Evolutionary conservation across 371 early-diverging fungal species (phyloP).

Genomic region (Mortierella sp.): DNA sequence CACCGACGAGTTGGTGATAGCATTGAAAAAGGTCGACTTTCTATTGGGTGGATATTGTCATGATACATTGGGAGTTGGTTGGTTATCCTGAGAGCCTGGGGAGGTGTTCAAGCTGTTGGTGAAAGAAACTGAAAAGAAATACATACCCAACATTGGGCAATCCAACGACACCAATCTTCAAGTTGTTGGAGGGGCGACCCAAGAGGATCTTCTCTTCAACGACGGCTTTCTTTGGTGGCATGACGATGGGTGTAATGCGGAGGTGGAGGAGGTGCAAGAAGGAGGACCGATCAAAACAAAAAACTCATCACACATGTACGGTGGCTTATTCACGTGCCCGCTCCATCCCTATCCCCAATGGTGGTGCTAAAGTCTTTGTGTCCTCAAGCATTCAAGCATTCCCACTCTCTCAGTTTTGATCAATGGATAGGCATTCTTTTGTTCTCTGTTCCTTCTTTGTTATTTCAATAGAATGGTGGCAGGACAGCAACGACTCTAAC

Average conservation of each 20-base stretch:
- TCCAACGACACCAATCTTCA: constrained; percentile 96
- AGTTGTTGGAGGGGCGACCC: constrained; percentile 92
- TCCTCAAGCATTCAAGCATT: too few relatives aligned
- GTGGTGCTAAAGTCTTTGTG: too few relatives aligned
- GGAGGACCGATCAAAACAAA: constrained; percentile 15
- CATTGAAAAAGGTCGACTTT: constrained; percentile 93
- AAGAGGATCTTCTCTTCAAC: constrained; percentile 88
- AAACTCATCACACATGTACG: neutral
- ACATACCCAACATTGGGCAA: constrained; percentile 93
- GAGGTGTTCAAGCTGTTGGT: too few relatives aligned
- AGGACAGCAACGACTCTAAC: constrained; percentile 15
- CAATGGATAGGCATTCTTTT: constrained; percentile 28
- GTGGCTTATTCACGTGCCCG: constrained; percentile 21
- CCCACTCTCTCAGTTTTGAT: too few relatives aligned
- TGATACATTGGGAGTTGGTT: neutral
- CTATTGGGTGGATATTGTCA: constrained; percentile 41
- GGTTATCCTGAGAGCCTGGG: neutral
- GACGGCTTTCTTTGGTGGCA: constrained; percentile 85
- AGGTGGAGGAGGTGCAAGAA: constrained; percentile 3
- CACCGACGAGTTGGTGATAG: constrained; percentile 83
- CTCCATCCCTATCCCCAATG: too few relatives aligned
- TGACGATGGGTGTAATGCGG: constrained; percentile 24
- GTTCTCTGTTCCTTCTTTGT: constrained; percentile 6
- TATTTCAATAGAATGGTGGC: constrained; percentile 14
- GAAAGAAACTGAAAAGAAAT: neutral